A percentile compares a stretch with the other conserved stretches of the same genome.
Conservation (phyloP, 2,329 filamentous ascomycete species). For the Coniochaeta sp. region DNA sequence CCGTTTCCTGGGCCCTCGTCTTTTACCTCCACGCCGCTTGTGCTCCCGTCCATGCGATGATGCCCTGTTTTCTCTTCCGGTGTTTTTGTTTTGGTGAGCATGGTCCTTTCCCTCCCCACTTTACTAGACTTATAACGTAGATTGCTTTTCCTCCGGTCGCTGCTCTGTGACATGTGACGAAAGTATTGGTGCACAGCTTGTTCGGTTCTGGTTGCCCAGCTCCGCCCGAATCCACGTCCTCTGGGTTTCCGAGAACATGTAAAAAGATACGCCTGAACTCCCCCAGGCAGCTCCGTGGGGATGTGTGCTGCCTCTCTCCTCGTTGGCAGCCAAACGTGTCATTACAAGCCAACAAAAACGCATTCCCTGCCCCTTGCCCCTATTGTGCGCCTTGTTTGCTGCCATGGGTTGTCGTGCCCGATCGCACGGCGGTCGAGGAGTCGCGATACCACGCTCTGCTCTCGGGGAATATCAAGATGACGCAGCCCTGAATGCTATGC, state of each 20-base stretch:
- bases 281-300: neutral
- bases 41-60: neutral
- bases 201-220: neutral
- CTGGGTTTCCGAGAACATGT: neutral
- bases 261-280: neutral
- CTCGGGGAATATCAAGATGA: neutral
- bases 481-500: neutral
- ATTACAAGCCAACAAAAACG: neutral
- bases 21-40: constrained; percentile 1
- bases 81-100: neutral
- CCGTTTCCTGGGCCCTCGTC: neutral
- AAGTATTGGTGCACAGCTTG: neutral
- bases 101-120: neutral
- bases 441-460: neutral
- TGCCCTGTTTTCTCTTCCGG: neutral
- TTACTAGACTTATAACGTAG: neutral
- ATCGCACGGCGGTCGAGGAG: neutral
- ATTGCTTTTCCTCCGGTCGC: neutral
- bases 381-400: neutral
- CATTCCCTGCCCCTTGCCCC: neutral
- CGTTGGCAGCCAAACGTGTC: neutral
- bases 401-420: neutral
- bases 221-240: neutral
- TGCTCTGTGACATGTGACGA: neutral
- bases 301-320: neutral